phyloP scores from a whole-genome alignment of 805 yeast species.

The Yueomyces sp. region DNA sequence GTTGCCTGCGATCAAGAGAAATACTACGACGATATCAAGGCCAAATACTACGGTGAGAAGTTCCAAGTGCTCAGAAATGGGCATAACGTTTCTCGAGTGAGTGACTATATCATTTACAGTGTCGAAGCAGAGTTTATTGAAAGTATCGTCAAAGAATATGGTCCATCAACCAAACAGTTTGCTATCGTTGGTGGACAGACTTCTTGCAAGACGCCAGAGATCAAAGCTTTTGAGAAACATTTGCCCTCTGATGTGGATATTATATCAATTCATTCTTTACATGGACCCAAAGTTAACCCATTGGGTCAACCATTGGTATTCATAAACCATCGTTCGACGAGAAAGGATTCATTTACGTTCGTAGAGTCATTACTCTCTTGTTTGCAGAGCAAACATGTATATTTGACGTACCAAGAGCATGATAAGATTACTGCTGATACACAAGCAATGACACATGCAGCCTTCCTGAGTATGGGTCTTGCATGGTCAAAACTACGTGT shows the following conservation, averaged over 20 bases:
- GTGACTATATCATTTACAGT: slow-evolving; percentile 78
- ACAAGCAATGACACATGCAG: slow-evolving; percentile 97
- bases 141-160: slow-evolving; percentile 60
- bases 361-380: slow-evolving; percentile 57
- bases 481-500: slow-evolving; percentile 80
- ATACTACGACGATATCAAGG: slow-evolving; percentile 31
- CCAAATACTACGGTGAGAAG: slow-evolving; percentile 27
- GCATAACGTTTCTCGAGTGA: slow-evolving; percentile 61
- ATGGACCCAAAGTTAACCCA: slow-evolving; percentile 85
- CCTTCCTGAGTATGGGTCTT: slow-evolving; percentile 89
- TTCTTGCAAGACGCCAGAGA: slow-evolving; percentile 85
- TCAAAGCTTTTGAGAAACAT: slow-evolving; percentile 64
- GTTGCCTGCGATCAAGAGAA: slow-evolving; percentile 81
- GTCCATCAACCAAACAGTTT: slow-evolving; percentile 77
- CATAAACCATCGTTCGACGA: slow-evolving; percentile 55
- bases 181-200: slow-evolving; percentile 98
- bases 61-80: slow-evolving; percentile 65
- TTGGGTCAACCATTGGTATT: slow-evolving; percentile 88
- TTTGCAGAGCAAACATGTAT: slow-evolving; percentile 63
- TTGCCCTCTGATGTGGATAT: slow-evolving; percentile 77
- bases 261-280: slow-evolving; percentile 79
- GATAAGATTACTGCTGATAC: slow-evolving; percentile 96
- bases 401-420: slow-evolving; percentile 74
- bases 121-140: slow-evolving; percentile 85
- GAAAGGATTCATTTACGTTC: slow-evolving; percentile 38